Evolutionary conservation across 768 basidiomycete genomes (phyloP).

Genomic region (Lentinus tigrinus): DNA sequence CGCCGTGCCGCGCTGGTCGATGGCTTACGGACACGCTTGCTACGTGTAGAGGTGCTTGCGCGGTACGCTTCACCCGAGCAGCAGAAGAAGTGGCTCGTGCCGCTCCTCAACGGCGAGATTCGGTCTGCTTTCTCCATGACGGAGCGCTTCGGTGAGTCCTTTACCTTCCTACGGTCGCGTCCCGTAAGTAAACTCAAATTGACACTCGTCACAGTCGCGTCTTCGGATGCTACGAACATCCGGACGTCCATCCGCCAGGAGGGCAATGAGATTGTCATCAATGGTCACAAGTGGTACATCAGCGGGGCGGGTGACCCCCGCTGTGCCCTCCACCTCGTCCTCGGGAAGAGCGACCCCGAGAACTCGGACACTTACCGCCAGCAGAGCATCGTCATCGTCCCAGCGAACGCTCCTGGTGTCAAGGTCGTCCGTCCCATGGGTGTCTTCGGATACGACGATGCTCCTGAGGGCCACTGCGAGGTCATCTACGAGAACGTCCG

Average conservation of each 20-base stretch:
- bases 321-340: conserved; percentile 85
- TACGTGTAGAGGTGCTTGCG: conserved; percentile 83
- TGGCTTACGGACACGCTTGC: not conserved
- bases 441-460: conserved; percentile 93
- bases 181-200: not conserved
- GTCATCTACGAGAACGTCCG: conserved; percentile 93
- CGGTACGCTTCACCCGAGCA: conserved; percentile 90
- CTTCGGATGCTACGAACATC: conserved; percentile 95
- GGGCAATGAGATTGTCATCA: conserved; percentile 87
- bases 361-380: conserved; percentile 77
- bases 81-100: conserved; percentile 85
- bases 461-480: conserved; percentile 96
- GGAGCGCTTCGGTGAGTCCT: conserved; percentile 72
- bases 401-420: conserved; percentile 82
- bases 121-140: conserved; percentile 98
- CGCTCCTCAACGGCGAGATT: conserved; percentile 89
- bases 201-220: conserved; percentile 58
- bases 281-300: conserved; percentile 99
- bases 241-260: conserved; percentile 81
- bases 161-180: too few species aligned
- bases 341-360: conserved; percentile 90
- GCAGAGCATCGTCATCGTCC: conserved; percentile 96
- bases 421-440: conserved; percentile 89
- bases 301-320: conserved; percentile 95
- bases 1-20: not conserved